Percentiles rank a stretch among this genome's conserved stretches.
Conservation (phyloP, 2,329 filamentous ascomycete genomes). For the Colletotrichum theobromicola region DNA sequence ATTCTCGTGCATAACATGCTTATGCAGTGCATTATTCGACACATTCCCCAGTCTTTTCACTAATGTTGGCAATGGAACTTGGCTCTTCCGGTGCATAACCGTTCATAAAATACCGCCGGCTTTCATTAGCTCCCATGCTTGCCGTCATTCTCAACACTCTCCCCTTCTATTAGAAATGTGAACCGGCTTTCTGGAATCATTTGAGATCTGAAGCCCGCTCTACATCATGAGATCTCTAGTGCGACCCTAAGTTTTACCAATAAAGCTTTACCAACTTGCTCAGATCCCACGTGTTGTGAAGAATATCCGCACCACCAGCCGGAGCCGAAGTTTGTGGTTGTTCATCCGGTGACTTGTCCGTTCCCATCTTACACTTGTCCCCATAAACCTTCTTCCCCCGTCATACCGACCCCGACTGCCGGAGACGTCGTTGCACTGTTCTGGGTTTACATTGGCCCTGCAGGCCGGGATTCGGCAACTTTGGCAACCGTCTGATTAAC, state of each 20-base stretch:
- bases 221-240: background rate
- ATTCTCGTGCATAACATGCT: background rate
- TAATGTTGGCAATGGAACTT: background rate
- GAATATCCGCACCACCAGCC: background rate
- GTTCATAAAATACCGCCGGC: background rate
- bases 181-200: background rate
- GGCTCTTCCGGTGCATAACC: background rate
- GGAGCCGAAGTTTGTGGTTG: background rate
- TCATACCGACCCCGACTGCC: background rate
- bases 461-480: background rate
- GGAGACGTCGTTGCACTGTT: background rate
- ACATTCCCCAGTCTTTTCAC: background rate
- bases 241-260: background rate
- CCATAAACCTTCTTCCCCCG: background rate
- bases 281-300: background rate
- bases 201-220: background rate
- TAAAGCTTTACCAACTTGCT: background rate
- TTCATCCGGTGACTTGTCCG: background rate
- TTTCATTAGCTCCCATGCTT: background rate
- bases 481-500: background rate
- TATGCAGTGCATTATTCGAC: background rate
- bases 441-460: accelerated
- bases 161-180: background rate
- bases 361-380: background rate
- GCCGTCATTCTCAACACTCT: background rate